These are phyloP conservation scores for Arthroderma uncinatum DNA, from an alignment of 2,329 filamentous ascomycete genomes.

Conservation along the genomic window DNA sequence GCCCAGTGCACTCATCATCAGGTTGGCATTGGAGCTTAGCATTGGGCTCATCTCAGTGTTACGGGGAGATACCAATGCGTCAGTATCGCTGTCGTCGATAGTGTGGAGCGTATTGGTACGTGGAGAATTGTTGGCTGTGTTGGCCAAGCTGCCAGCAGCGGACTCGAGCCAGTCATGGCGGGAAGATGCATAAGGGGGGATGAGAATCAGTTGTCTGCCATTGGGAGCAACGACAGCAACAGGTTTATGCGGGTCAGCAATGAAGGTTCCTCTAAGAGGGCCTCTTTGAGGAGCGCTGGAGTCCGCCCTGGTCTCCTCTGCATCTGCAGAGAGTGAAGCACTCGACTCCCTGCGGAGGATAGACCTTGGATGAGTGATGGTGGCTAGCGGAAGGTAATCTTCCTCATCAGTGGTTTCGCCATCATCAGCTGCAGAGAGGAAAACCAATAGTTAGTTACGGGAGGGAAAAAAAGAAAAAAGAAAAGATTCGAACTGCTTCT, in stretches of 20 bases:
- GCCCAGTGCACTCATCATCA: conserved; percentile 66
- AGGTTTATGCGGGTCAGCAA: conserved; percentile 38
- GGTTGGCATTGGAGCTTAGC: conserved; percentile 56
- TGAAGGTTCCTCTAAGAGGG: conserved; percentile 38
- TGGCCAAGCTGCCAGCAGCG: conserved; percentile 31
- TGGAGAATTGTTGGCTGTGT: conserved; percentile 35
- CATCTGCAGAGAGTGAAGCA: conserved; percentile 34
- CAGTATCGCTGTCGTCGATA: conserved; percentile 37
- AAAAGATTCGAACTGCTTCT: not conserved
- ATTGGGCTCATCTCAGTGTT: conserved; percentile 39
- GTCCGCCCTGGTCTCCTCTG: conserved; percentile 27
- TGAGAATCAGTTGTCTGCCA: conserved; percentile 39
- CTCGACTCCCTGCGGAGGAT: conserved; percentile 42
- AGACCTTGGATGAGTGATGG: conserved; percentile 38
- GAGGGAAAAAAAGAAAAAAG: conserved; percentile 14
- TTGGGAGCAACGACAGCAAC: conserved; percentile 39
- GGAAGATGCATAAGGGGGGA: conserved; percentile 37
- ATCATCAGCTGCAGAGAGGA: conserved; percentile 40
- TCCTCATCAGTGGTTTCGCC: conserved; percentile 52
- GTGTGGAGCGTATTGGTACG: conserved; percentile 30
- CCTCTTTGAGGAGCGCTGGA: conserved; percentile 32
- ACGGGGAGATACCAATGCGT: conserved; percentile 31
- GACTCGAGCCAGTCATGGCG: conserved; percentile 38
- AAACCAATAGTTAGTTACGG: conserved; percentile 2
- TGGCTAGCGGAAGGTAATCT: conserved; percentile 40